These are phyloP conservation scores for Sphagnum magellanicum DNA, from an alignment of 228 moss, liverwort and hornwort species.

Conservation along the genomic window DNA sequence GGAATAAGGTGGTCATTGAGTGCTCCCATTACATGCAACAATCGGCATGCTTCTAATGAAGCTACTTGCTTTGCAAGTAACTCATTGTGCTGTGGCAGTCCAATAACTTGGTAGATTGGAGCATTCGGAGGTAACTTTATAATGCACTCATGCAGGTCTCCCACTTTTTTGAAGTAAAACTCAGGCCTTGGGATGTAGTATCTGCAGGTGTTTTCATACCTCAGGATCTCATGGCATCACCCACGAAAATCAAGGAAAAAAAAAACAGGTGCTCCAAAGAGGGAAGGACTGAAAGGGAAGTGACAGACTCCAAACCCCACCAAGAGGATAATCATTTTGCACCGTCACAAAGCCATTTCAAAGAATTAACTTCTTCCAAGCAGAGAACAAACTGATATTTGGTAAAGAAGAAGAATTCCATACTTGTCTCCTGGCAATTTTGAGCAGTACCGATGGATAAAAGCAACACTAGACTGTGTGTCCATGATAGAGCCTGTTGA, in stretches of 20 bases:
- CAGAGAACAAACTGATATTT: background rate
- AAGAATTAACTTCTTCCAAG: background rate
- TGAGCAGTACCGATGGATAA: slow-evolving; percentile 66
- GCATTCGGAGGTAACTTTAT: slow-evolving; percentile 71
- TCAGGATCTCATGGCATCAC: background rate
- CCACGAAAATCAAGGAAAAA: background rate
- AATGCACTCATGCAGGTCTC: slow-evolving; percentile 38
- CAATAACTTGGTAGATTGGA: slow-evolving; percentile 49
- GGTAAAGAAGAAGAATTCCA: slow-evolving; percentile 3
- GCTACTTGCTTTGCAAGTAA: slow-evolving; percentile 67
- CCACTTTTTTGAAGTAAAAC: slow-evolving; percentile 36
- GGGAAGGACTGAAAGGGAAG: no score
- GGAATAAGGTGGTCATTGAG: slow-evolving; percentile 68
- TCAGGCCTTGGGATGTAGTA: slow-evolving; percentile 86
- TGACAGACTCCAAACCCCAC: no score
- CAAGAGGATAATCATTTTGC: no score
- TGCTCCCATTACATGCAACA: slow-evolving; percentile 54
- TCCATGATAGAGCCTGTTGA: slow-evolving; percentile 66
- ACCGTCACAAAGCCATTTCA: no score
- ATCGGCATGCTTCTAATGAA: slow-evolving; percentile 70
- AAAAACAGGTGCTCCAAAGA: no score
- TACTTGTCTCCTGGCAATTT: slow-evolving; percentile 95
- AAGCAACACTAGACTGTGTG: slow-evolving; percentile 58
- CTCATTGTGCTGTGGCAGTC: slow-evolving; percentile 23
- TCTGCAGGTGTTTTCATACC: slow-evolving; percentile 19